These are phyloP conservation scores for Xenoacremonium recifei DNA, from an alignment of 2,329 filamentous ascomycete species.

Conservation along the genomic window DNA sequence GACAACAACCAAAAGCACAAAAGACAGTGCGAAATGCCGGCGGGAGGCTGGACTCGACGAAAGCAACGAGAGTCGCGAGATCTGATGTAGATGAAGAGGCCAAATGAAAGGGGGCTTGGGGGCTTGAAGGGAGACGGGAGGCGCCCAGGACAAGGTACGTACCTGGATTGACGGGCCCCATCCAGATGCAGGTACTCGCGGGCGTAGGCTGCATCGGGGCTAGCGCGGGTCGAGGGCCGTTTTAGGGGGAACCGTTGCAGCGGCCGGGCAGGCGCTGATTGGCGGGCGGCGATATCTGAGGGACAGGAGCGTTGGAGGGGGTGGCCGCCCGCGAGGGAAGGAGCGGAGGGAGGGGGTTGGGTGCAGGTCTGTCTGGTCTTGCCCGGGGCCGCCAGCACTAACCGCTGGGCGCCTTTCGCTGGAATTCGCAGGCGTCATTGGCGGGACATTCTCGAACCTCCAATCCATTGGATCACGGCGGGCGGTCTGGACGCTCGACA, in stretches of 20 bases:
- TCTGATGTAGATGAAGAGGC: conserved; percentile 16
- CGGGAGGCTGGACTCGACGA: conserved; percentile 13
- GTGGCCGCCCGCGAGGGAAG: not conserved
- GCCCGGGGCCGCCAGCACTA: no score
- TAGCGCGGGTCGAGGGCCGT: conserved; percentile 10
- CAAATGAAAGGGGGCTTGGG: conserved; percentile 21
- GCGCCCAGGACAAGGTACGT: conserved; percentile 7
- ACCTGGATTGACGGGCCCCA: conserved; percentile 15
- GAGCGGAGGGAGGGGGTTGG: not conserved
- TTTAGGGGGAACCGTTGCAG: not conserved
- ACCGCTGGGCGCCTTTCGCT: no score
- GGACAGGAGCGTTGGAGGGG: not conserved
- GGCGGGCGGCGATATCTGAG: not conserved
- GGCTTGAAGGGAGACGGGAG: no score
- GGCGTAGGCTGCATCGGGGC: conserved; percentile 11
- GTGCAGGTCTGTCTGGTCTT: no score
- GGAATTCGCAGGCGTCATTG: no score
- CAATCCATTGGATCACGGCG: no score
- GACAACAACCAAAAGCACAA: conserved; percentile 1
- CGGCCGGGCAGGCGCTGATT: not conserved
- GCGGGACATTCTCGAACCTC: no score
- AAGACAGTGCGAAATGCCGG: conserved; percentile 5
- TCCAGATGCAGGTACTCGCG: conserved; percentile 20
- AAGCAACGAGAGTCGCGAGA: conserved; percentile 16
- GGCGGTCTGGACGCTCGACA: no score